These are phyloP conservation scores for Ambrosiella beaveri DNA, from an alignment of 2,329 filamentous ascomycete genomes.

Conservation along the genomic window DNA sequence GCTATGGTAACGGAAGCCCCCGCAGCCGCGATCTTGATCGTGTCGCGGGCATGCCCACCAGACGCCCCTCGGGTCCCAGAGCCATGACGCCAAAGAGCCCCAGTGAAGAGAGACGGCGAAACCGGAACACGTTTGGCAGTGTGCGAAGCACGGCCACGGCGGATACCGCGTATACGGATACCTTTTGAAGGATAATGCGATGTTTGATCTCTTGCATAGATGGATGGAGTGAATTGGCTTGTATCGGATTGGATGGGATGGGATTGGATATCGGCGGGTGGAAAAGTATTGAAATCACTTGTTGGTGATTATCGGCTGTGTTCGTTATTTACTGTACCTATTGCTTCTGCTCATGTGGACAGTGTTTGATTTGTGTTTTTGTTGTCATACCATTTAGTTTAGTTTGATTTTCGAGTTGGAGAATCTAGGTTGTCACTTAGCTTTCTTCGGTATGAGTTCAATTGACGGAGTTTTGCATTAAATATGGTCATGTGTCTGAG, in stretches of 20 bases:
- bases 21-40: constrained; percentile 39
- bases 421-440: neutral
- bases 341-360: neutral
- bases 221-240: neutral
- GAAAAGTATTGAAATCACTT: constrained; percentile 1
- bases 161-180: constrained; percentile 20
- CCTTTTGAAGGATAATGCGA: constrained; percentile 24
- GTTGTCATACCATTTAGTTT: neutral
- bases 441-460: neutral
- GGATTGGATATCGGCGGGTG: neutral
- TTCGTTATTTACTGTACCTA: neutral
- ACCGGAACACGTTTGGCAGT: constrained; percentile 41
- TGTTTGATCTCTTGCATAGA: neutral
- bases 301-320: neutral
- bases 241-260: neutral
- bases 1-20: constrained; percentile 35
- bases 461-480: neutral
- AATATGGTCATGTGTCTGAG: neutral
- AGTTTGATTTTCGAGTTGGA: neutral
- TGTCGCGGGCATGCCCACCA: constrained; percentile 32
- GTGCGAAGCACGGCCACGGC: constrained; percentile 15
- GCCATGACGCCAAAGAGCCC: constrained; percentile 43
- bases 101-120: constrained; percentile 33
- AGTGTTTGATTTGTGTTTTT: neutral
- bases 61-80: constrained; percentile 39